Evolutionary conservation across 2,329 filamentous ascomycete species (phyloP).

Genomic region (Nothophoma quercina): DNA sequence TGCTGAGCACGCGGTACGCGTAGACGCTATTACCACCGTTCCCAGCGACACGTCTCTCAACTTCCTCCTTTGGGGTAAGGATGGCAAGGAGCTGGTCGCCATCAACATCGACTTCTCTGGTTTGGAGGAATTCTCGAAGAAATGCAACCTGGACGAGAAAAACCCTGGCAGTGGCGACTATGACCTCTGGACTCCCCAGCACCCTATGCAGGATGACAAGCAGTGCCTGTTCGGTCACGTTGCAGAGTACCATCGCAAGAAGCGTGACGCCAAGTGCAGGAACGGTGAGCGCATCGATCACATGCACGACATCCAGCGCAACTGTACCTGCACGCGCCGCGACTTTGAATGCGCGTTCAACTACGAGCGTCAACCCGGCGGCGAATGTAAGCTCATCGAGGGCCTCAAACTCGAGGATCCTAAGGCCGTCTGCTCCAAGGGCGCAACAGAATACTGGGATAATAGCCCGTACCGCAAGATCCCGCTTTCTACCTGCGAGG

Average conservation of each 20-base stretch:
- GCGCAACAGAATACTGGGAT: slow-evolving; percentile 81
- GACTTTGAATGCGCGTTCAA: slow-evolving; percentile 99
- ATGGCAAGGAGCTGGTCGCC: slow-evolving; percentile 66
- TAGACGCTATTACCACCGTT: slow-evolving; percentile 85
- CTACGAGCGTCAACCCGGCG: slow-evolving; percentile 79
- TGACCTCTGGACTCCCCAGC: slow-evolving; percentile 83
- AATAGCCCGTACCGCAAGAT: slow-evolving; percentile 89
- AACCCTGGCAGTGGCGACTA: slow-evolving; percentile 74
- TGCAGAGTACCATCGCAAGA: slow-evolving; percentile 90
- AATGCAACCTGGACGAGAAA: slow-evolving; percentile 73
- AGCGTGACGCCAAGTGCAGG: slow-evolving; percentile 77
- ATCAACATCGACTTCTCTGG: slow-evolving; percentile 90
- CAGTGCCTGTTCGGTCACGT: slow-evolving; percentile 93
- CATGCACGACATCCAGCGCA: slow-evolving; percentile 72
- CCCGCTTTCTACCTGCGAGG: slow-evolving; percentile 84
- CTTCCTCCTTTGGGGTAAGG: slow-evolving; percentile 85
- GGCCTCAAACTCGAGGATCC: slow-evolving; percentile 73
- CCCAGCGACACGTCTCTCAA: slow-evolving; percentile 89
- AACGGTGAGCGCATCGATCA: slow-evolving; percentile 73
- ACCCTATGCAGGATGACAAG: slow-evolving; percentile 77
- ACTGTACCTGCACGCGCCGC: slow-evolving; percentile 82
- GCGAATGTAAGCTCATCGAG: slow-evolving; percentile 77
- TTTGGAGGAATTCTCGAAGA: slow-evolving; percentile 67
- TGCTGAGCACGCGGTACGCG: slow-evolving; percentile 69
- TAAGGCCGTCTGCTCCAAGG: slow-evolving; percentile 66